phyloP scores from a whole-genome alignment of 2,329 filamentous ascomycete species.

The Curvularia eragrostidis region DNA sequence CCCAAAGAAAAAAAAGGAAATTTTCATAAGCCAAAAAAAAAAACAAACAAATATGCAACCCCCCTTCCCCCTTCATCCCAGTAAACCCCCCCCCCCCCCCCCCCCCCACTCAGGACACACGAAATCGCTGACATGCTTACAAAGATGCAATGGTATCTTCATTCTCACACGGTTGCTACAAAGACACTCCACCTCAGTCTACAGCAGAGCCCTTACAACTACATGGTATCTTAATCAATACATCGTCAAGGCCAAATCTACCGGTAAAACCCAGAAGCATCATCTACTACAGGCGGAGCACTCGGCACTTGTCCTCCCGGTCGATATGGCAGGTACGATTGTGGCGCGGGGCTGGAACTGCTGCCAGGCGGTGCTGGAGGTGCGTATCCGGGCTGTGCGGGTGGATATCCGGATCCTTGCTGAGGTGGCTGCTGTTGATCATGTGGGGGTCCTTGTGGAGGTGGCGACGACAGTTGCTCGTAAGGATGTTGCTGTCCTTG shows the following conservation, averaged over 20 bases:
- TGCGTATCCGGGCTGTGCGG: constrained; percentile 42
- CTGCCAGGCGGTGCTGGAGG: constrained; percentile 41
- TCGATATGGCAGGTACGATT: constrained; percentile 43
- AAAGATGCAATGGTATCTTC: not conserved
- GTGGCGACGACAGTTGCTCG: constrained; percentile 38
- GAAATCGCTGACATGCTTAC: not conserved
- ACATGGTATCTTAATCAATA: not conserved
- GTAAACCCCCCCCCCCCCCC: no score
- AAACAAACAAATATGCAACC: no score
- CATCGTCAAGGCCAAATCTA: constrained; percentile 18
- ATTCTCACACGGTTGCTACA: not conserved
- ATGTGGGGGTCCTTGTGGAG: constrained; percentile 29
- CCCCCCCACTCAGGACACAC: no score
- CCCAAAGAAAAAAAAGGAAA: no score
- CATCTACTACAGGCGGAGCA: constrained; percentile 42
- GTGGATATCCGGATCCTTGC: constrained; percentile 40
- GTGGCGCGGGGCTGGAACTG: constrained; percentile 34
- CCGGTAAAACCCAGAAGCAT: constrained; percentile 36
- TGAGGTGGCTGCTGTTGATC: constrained; percentile 39
- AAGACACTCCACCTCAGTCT: not conserved
- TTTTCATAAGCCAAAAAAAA: no score
- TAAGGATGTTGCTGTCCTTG: constrained; percentile 34
- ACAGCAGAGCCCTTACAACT: not conserved
- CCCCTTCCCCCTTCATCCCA: no score
- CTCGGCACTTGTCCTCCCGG: constrained; percentile 43